Evolutionary conservation across 495 filamentous ascomycete species (phyloP).

Genomic region (Neurospora intermedia): DNA sequence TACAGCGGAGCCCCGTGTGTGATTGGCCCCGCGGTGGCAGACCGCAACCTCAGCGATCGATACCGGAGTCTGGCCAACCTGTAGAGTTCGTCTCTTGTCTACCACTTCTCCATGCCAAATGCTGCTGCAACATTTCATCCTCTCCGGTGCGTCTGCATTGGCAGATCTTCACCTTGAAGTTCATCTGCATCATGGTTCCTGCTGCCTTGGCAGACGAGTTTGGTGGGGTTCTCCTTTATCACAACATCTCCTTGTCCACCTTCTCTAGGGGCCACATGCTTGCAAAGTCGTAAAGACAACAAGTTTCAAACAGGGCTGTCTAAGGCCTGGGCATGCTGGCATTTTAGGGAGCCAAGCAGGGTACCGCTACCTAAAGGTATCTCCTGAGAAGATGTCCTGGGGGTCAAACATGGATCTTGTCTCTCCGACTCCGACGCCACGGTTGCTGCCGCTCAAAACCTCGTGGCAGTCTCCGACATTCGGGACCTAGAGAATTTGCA

Average conservation of each 20-base stretch:
- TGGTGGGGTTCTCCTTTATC: not conserved
- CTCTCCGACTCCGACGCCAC: not conserved
- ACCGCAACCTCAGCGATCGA: not conserved
- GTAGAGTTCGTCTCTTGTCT: not conserved
- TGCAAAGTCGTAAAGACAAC: not conserved
- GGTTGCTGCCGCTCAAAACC: not conserved
- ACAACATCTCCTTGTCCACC: not conserved
- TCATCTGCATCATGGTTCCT: not conserved
- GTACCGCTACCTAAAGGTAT: not conserved
- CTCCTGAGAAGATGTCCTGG: not conserved
- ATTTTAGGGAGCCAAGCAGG: not conserved
- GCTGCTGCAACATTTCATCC: not conserved
- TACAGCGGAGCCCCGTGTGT: not conserved
- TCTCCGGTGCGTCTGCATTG: not conserved
- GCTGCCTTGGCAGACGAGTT: not conserved
- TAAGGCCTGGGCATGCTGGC: not conserved
- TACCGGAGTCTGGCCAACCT: not conserved
- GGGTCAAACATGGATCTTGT: not conserved
- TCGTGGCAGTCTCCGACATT: not conserved
- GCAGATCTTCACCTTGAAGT: not conserved
- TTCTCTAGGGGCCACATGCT: not conserved
- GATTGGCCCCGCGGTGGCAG: not conserved
- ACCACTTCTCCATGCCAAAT: not conserved
- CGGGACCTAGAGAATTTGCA: not conserved
- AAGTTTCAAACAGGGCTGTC: not conserved